phyloP scores from a whole-genome alignment of 805 yeast genomes.

The Wickerhamiella shivajii region DNA sequence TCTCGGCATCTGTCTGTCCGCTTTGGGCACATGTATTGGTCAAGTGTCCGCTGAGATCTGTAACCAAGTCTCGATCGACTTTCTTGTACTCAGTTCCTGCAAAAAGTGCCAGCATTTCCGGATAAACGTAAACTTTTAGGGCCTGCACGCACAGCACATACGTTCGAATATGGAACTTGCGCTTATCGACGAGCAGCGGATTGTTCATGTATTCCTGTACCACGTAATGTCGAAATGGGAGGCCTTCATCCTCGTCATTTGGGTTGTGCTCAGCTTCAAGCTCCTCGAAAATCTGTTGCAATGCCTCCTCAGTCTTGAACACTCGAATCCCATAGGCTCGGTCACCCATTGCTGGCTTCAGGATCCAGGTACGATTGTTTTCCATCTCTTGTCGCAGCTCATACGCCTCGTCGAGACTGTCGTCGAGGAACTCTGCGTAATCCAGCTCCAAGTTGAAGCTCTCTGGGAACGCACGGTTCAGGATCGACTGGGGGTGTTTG shows the following conservation, averaged over 20 bases:
- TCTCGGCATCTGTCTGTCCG: constrained; percentile 27
- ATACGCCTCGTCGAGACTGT: constrained; percentile 80
- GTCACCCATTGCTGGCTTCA: constrained; percentile 95
- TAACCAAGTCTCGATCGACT: constrained; percentile 22
- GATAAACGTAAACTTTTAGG: constrained; percentile 63
- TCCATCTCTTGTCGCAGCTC: constrained; percentile 73
- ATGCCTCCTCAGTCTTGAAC: constrained; percentile 60
- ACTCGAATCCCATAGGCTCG: constrained; percentile 90
- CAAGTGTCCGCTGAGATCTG: constrained; percentile 56
- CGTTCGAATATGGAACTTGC: constrained; percentile 80
- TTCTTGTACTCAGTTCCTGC: constrained; percentile 40
- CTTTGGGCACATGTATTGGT: constrained; percentile 85
- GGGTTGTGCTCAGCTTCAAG: constrained; percentile 76
- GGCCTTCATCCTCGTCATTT: constrained; percentile 35
- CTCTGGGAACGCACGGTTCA: constrained; percentile 52
- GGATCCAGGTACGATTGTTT: constrained; percentile 59
- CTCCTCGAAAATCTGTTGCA: constrained; percentile 70
- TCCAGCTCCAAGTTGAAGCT: constrained; percentile 75
- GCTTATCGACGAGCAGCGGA: constrained; percentile 56
- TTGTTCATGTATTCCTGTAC: constrained; percentile 64
- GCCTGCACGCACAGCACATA: constrained; percentile 69
- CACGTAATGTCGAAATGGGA: constrained; percentile 74
- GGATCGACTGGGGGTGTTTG: constrained; percentile 56
- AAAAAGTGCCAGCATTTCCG: constrained; percentile 68
- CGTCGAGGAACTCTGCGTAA: constrained; percentile 92